phyloP scores from a whole-genome alignment of 2,329 filamentous ascomycete genomes.

The Colletotrichum sp. region DNA sequence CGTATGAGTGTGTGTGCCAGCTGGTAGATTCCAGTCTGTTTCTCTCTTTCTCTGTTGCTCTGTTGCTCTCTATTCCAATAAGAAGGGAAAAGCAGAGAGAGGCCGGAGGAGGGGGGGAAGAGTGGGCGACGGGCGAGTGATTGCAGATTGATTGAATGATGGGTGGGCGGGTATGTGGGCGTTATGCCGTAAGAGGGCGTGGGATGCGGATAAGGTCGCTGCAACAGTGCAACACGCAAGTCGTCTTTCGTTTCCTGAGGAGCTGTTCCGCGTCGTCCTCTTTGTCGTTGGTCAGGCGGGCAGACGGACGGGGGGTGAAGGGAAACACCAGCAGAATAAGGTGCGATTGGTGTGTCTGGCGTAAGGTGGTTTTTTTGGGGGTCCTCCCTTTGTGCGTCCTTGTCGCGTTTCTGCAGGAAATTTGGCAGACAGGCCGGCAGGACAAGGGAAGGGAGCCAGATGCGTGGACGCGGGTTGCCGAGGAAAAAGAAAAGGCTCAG shows the following conservation, averaged over 20 bases:
- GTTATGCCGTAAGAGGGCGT: neutral
- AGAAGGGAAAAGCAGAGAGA: neutral
- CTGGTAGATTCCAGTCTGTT: neutral
- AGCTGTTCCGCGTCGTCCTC: neutral
- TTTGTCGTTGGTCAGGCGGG: constrained; percentile 13
- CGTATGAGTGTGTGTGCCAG: neutral
- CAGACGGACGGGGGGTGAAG: neutral
- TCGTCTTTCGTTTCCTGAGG: neutral
- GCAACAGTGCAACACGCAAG: neutral
- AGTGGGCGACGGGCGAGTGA: neutral
- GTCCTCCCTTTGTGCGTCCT: neutral
- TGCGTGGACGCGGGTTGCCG: neutral
- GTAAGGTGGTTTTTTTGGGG: constrained; percentile 19
- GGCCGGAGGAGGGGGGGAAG: neutral
- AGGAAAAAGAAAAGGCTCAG: neutral
- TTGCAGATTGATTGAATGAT: neutral
- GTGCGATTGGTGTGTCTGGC: constrained; percentile 14
- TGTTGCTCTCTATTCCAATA: neutral
- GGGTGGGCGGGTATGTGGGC: neutral
- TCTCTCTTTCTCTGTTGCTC: neutral
- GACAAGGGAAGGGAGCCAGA: neutral
- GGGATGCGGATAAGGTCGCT: neutral
- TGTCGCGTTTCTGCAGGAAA: neutral
- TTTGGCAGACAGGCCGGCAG: neutral
- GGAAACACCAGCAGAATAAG: neutral